Conservation (phyloP, 2,329 filamentous ascomycete species). For the Cladosporium cucumerinum region DNA sequence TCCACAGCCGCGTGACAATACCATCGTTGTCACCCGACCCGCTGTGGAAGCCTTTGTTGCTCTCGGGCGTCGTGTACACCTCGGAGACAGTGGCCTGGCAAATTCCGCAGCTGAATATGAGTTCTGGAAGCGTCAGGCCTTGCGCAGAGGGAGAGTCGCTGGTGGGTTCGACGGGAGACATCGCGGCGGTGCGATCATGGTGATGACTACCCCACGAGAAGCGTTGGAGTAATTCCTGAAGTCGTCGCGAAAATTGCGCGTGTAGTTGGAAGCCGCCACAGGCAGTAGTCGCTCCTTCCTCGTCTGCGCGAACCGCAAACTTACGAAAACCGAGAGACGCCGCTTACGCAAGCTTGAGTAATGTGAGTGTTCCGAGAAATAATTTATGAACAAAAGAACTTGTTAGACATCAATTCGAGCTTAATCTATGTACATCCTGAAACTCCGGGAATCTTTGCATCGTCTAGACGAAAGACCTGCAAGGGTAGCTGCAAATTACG, state of each 20-base stretch:
- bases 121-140: constrained; percentile 31
- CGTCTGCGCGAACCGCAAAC: background rate
- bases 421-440: constrained; percentile 16
- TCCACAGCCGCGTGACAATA: constrained; percentile 45
- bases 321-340: background rate
- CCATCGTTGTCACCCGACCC: constrained; percentile 32
- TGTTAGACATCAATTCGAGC: constrained; percentile 12
- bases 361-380: background rate
- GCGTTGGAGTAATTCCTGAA: background rate
- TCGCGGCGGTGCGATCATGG: constrained; percentile 17
- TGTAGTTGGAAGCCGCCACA: constrained; percentile 1
- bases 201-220: background rate
- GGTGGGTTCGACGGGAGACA: constrained; percentile 3
- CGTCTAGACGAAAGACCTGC: constrained; percentile 41
- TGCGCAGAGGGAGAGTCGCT: constrained; percentile 1
- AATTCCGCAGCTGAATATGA: constrained; percentile 49
- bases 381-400: constrained; percentile 20
- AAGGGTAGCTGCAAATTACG: constrained; percentile 40
- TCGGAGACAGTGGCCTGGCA: constrained; percentile 47
- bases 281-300: constrained; percentile 14
- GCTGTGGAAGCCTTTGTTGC: constrained; percentile 36
- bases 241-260: background rate
- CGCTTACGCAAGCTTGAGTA: background rate
- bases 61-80: constrained; percentile 40
- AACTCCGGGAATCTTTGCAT: constrained; percentile 1